Base-by-base conservation (phyloP, 495 filamentous ascomycete species). In the Hyaloscypha bicolor region DNA sequence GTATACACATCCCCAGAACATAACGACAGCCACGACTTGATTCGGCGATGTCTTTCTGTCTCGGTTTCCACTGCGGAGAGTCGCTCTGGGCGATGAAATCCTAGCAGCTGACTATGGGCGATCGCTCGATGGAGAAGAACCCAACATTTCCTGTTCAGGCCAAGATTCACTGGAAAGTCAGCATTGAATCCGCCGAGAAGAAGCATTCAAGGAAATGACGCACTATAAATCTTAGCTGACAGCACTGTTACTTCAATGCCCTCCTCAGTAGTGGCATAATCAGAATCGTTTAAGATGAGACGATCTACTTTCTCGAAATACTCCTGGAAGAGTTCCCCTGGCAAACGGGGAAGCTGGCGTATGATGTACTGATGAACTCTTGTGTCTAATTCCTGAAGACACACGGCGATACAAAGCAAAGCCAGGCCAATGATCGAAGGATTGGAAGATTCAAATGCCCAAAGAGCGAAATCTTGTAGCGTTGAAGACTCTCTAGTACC, bases 281-380 rank as follows among this genome's bases (percentile, higher is more conserved):
- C 55, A 4, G 29, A 39, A 58, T 67, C 48, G 31, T 48, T 62
- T 2, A 62, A 42, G 32, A 63, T 58, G 0, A 62, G 25, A 19
- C 32, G 58, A 45, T 63, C 21, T 9, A 63, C 59, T 9, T 42
- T 31, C 21, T 58, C 52, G 4, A 63, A 58, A 48, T 67, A 62
- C 25, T 67, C 45, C 33, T 62, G 65, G 51, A 67, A 62, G 2
- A 67, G 65, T 33, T 30, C 51, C 32, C 60, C 59, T 30, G 56
- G 59, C 5, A 35, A 19, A 19, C 35, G 35, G n/a, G 59, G 53
- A 51, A 67, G 51, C 19, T 62, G 65, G 52, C 51, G 60, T 29
- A 65, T 65, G 6, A 65, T 59, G 29, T 65, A 48, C 48, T 65
- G 55, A 33, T 65, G 63, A 51, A 60, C 31, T 48, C 35, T 58